Evolutionary conservation across 2,329 filamentous ascomycete species (phyloP).

Genomic region (Pestalotiopsis sp.): DNA sequence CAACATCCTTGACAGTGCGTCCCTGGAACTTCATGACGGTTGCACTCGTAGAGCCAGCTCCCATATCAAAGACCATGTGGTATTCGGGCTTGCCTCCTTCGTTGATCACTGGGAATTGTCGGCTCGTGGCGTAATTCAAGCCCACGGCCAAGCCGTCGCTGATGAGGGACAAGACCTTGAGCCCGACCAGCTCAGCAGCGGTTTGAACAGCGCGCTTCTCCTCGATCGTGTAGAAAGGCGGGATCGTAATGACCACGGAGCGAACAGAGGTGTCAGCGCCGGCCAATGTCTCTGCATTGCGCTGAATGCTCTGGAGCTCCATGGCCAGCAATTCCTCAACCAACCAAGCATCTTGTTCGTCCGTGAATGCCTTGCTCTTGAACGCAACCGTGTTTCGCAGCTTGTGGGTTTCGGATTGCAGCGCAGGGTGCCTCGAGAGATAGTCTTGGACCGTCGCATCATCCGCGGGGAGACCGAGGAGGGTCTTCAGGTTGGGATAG

Average conservation of each 20-base stretch:
- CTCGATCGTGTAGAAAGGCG: constrained; percentile 85
- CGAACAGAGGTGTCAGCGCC: constrained; percentile 74
- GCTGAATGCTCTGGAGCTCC: constrained; percentile 89
- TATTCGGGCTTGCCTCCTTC: constrained; percentile 86
- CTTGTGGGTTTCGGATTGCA: constrained; percentile 66
- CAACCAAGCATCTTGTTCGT: constrained; percentile 68
- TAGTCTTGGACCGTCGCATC: constrained; percentile 71
- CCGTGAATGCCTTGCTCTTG: constrained; percentile 70
- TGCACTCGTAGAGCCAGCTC: constrained; percentile 89
- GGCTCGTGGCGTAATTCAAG: constrained; percentile 89
- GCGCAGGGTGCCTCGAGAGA: constrained; percentile 73
- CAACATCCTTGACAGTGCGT: constrained; percentile 85
- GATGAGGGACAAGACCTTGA: constrained; percentile 83
- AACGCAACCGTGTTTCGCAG: constrained; percentile 75
- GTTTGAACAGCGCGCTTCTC: constrained; percentile 86
- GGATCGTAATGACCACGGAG: constrained; percentile 86
- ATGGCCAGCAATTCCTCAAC: constrained; percentile 95
- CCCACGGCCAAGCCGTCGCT: constrained; percentile 92
- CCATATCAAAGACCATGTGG: constrained; percentile 97
- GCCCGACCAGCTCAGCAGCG: constrained; percentile 83
- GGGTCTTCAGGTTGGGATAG: constrained; percentile 89
- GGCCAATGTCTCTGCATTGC: constrained; percentile 83
- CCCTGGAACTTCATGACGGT: constrained; percentile 90
- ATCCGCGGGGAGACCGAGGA: constrained; percentile 74
- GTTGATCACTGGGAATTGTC: constrained; percentile 83